A percentile compares a stretch with the other conserved stretches of the same genome.
Evolutionary conservation across 225 moss, liverwort and hornwort genomes (phyloP).

Genomic region (Bryum argenteum): DNA sequence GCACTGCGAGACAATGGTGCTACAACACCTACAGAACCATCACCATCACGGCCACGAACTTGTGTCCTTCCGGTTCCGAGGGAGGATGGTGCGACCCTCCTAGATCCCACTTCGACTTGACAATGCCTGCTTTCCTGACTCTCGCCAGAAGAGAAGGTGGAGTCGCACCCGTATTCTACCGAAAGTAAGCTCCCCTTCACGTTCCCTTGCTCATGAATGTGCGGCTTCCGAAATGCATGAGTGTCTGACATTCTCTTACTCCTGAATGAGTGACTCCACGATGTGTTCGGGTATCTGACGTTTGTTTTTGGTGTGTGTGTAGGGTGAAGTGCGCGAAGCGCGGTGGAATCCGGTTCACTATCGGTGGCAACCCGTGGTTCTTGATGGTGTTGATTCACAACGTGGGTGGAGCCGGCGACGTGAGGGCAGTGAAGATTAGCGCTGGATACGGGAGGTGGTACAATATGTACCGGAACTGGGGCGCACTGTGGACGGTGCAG

Average conservation of each 20-base stretch:
- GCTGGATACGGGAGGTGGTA: background rate
- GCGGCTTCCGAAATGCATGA: too few species aligned
- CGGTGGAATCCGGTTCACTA: constrained; percentile 27
- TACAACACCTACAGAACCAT: constrained; percentile 8
- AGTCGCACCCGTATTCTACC: constrained; percentile 46
- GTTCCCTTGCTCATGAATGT: background rate
- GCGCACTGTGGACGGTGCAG: constrained; percentile 26
- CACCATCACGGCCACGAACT: constrained; percentile 42
- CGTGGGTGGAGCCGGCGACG: constrained; percentile 24
- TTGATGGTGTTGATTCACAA: constrained; percentile 35
- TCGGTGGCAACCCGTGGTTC: constrained; percentile 35
- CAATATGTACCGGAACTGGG: constrained; percentile 35
- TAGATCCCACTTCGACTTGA: constrained; percentile 36
- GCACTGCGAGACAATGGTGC: constrained; percentile 28
- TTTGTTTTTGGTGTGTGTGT: background rate
- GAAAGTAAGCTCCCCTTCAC: constrained; percentile 14
- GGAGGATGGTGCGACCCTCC: constrained; percentile 50
- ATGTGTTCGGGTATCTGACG: too few species aligned
- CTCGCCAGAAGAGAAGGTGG: constrained; percentile 30
- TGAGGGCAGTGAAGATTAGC: constrained; percentile 19
- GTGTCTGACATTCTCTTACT: too few species aligned
- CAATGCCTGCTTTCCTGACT: constrained; percentile 38
- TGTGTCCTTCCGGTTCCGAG: constrained; percentile 36
- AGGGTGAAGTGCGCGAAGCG: constrained; percentile 28
- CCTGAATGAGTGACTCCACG: too few species aligned